Base-by-base conservation (phyloP, 116 monocot species). In the Dioscorea cayenensis region DNA sequence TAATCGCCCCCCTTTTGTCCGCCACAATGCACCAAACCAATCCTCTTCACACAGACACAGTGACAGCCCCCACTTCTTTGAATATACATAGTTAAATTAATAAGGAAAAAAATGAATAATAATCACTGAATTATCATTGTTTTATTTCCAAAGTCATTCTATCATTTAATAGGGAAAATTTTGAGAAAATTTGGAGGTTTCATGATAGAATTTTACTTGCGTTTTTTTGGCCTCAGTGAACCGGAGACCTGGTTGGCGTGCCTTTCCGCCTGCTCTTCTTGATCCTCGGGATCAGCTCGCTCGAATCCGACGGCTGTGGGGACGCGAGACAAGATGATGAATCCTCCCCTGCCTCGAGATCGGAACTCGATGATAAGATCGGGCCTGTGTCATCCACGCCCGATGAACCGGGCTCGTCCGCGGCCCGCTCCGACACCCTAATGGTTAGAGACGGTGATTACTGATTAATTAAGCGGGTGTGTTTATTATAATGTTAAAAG, bases 341-440 rank as follows among this genome's bases (percentile, higher is more conserved):
- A 14, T 36, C 50, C 14, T 29, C 28, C 18, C 38, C 38, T 5
- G 5, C 73, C 48, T 74, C 69, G 14, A 69, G 63, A 22, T 69
- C 73, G 5, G 73, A 60, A 22, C 52, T 65, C 50, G 12, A 17
- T 13, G 27, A 19, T 1, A 37, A 2, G 9, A 61, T 38, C 28
- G 17, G 51, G 51, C 71, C 49, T 21, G 49, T 48, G 37, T 66
- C 43, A 36, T 50, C 59, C 2, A 23, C 22, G 12, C 16, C 9
- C 14, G 5, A 12, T 2, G 29, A 19, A 1, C 3, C 21, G 22
- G 23, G 19, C 1, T 3, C n/a, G 16, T 19, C 70, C 5, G 36
- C 17, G 2, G 49, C 19, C 13, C 50, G 67, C 19, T 68, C 50
- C 7, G 60, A 32, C 21, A 68, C 36, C 73, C 73, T 78, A 62